Evolutionary conservation across 768 basidiomycete species (phyloP), one percentile per base, ranked within the genome.

Genomic region (Pleurotus ostreatus): DNA sequence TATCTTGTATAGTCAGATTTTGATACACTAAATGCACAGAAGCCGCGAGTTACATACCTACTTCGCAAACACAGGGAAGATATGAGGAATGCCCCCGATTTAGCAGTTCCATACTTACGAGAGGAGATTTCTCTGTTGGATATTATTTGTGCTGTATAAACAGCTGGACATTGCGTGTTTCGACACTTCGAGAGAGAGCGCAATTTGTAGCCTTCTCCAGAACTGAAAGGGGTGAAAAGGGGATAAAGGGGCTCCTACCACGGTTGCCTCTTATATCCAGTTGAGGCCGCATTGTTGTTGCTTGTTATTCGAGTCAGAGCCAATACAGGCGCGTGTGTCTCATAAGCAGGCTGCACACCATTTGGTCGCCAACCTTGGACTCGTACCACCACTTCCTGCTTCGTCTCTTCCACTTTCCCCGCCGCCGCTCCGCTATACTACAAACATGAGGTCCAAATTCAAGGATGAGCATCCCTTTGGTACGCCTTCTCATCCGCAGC

Each of bases 381-480:
- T 34, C 49, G 34, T 25, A 34, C 16, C 18, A 12, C 39, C 20
- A 15, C 26, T 49, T 11, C n/a, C 48, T 49, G n/a, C 48, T 23
- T 34, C 15, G 15, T 49, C 20, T n/a, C 48, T n/a, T 34, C 30
- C 5, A 26, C 26, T 44, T 16, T 13, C 20, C 6, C 13, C 41
- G 8, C 41, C 5, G n/a, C 9, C 41, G n/a, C n/a, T n/a, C 41
- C 20, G 20, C n/a, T 44, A n/a, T 44, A 16, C n/a, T 6, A 15
- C 16, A 2, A 41, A n/a, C 20, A 93, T 93, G 91, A 85, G 91
- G 73, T 93, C 92, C 68, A 94, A 94, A 76, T 95, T 95, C 80
- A 95, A 94, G 86, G 96, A 98, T 75, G 96, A 98, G 76, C 96
- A 99, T 73, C 93, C 93, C 60, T 98, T 98, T 71, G 96, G 96